Evolutionary conservation across 2,329 filamentous ascomycete genomes (phyloP), one percentile per base, ranked within the genome.

Genomic region (Fusarium sp.): DNA sequence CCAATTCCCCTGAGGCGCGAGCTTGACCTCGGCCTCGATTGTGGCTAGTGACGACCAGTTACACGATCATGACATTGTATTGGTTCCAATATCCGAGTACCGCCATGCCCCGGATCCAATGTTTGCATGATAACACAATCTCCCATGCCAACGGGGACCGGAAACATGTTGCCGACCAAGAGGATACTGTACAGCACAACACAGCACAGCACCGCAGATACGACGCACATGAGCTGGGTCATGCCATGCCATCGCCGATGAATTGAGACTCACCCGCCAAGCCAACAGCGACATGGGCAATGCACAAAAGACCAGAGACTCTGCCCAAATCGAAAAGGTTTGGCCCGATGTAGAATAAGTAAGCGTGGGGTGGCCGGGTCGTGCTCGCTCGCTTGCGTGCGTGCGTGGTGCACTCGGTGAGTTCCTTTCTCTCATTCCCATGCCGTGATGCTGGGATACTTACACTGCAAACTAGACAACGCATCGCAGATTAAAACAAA

Each of bases 11-110:
- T 71, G 67, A 66, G 69, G 71, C 67, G 67, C 62, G 59, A 68
- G 67, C 57, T 72, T 23, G 23, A 35, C 59, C 31, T 70, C 56
- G 23, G 29, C 59, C 31, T 70, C 56, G 60, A 69, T 58, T 74
- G 72, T 74, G 72, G 72, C 71, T 73, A 66, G 66, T 70, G 57
- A 66, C 48, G 46, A 47, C 39, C 52, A 61, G 42, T 67, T 66
- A 52, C 54, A 66, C 53, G 26, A 62, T 58, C 47, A 47, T 53
- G 54, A 59, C 70, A 53, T 48, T 29, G 33, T 15, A 42, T 41
- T 64, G 26, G 42, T 52, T 41, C 39, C 23, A 28, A 18, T 26
- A 31, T 23, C 38, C 55, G 35, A 41, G 47, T 42, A 38, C 41
- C 62, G 44, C 59, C 54, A 66, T 59, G 42, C 41, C 13, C 18